Conservation (phyloP, 306 rosid species). For the Gillenia trifoliata region DNA sequence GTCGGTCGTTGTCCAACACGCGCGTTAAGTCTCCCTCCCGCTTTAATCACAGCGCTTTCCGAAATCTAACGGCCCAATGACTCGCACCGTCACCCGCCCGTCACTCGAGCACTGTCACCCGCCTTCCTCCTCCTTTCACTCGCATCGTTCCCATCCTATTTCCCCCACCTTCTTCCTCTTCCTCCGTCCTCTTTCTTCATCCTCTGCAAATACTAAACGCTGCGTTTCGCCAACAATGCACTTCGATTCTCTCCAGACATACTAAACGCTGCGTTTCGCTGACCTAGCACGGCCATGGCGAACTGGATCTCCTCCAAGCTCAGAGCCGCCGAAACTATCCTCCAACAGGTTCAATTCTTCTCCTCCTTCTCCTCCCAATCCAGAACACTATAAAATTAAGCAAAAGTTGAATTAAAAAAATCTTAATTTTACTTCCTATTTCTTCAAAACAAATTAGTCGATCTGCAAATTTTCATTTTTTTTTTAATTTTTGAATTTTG, state of each 20-base stretch:
- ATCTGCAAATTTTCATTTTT: background rate
- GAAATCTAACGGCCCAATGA: background rate
- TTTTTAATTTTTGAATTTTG: background rate
- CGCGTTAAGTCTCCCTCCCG: background rate
- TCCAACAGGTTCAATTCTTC: conserved; percentile 63
- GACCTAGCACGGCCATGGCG: conserved; percentile 48
- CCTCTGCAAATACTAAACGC: background rate
- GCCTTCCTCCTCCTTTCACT: background rate
- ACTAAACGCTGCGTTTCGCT: conserved; percentile 9
- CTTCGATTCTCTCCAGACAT: background rate
- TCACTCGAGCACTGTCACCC: background rate
- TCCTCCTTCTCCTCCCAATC: background rate
- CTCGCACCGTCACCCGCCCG: background rate
- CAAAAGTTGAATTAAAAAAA: background rate
- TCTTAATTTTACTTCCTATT: background rate
- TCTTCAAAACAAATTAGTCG: background rate
- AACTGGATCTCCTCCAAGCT: conserved; percentile 98
- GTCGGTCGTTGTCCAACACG: background rate
- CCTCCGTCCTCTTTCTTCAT: background rate
- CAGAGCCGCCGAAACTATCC: conserved; percentile 90
- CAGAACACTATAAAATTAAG: background rate
- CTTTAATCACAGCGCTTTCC: background rate
- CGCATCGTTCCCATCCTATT: background rate
- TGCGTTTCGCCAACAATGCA: conserved; percentile 22
- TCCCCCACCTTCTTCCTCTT: background rate